Evolutionary conservation across 179 eudicot genomes (phyloP).

Genomic region (Vitellaria paradoxa): DNA sequence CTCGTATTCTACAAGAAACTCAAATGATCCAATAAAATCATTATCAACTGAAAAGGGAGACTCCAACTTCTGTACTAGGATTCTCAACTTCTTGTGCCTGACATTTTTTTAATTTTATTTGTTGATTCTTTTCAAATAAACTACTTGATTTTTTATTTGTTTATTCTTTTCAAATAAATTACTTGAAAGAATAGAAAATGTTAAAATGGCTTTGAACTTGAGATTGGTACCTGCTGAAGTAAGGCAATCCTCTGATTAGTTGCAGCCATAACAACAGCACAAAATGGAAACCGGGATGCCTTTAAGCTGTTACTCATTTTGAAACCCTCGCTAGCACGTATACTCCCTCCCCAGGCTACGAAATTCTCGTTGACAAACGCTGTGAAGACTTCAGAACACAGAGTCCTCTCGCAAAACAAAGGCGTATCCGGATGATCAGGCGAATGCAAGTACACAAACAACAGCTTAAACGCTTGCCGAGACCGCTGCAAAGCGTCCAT

Average conservation of each 20-base stretch:
- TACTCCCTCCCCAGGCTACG: constrained; percentile 88
- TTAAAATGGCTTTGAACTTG: background rate
- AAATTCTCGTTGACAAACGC: constrained; percentile 88
- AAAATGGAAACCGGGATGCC: constrained; percentile 86
- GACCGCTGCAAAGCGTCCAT: constrained; percentile 97
- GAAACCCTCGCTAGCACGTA: constrained; percentile 79
- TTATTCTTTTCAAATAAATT: no score
- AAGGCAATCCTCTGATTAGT: constrained; percentile 88
- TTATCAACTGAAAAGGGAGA: background rate
- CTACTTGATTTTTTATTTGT: no score
- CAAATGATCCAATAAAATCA: background rate
- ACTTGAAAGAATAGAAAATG: background rate
- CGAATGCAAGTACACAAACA: constrained; percentile 88
- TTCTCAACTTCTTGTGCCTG: background rate
- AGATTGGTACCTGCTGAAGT: constrained; percentile 71
- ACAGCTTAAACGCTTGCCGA: constrained; percentile 55
- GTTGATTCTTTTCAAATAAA: no score
- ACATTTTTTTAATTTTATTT: background rate
- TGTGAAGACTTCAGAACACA: constrained; percentile 51
- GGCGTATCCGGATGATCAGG: constrained; percentile 91
- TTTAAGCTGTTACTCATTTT: constrained; percentile 99
- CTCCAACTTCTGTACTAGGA: background rate
- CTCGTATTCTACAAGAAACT: background rate
- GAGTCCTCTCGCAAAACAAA: constrained; percentile 59
- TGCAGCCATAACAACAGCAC: constrained; percentile 96